Evolutionary conservation across 169 alveolate genomes (phyloP), one percentile per base, ranked within the genome.

Genomic region (Cryptosporidium bovis): DNA sequence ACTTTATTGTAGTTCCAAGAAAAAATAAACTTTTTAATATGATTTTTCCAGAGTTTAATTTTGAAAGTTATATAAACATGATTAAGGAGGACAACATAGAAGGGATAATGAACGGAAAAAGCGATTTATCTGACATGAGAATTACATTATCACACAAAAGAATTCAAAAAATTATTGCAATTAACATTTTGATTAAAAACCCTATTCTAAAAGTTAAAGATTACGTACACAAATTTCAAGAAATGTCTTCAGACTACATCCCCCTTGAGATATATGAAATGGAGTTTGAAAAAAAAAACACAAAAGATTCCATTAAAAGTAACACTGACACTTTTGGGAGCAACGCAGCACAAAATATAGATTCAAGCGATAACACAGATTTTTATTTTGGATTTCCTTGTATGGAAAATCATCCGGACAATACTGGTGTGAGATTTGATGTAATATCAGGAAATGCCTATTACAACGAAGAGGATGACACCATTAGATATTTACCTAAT

Each of bases 231-330:
- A 53, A 77, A 16, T 60, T 77, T 40, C 77, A 77, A 50, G 51
- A 44, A 51, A 24, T 48, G 8, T 18, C 46, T 33, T 40, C 64
- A 18, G 27, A 56, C 71, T 77, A 60, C 29, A 20, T 77, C 20
- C 87, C 87, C n/a, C n/a, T 77, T 24, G 87, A 77, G 48, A 6
- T 77, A 5, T 58, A 62, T 24, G 87, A 77, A 29, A 29, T 77
- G 50, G 87, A 77, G 27, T 77, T 77, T 24, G 50, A 77, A 2
- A 51, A 77, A 44, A 24, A 44, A 24, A 20, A 16, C 8, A 8
- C 20, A 15, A 33, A 33, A 34, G 84, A 71, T 71, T 20, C 46
- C 13, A 65, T 0, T 24, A 12, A 7, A 18, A 36, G 33, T 34
- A 20, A 31, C 64, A 18, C 13, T 2, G 64, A 56, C 13, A 53